These are phyloP conservation scores for Triangularia verruculosa DNA, from an alignment of 2,329 filamentous ascomycete species.

Conservation along the genomic window DNA sequence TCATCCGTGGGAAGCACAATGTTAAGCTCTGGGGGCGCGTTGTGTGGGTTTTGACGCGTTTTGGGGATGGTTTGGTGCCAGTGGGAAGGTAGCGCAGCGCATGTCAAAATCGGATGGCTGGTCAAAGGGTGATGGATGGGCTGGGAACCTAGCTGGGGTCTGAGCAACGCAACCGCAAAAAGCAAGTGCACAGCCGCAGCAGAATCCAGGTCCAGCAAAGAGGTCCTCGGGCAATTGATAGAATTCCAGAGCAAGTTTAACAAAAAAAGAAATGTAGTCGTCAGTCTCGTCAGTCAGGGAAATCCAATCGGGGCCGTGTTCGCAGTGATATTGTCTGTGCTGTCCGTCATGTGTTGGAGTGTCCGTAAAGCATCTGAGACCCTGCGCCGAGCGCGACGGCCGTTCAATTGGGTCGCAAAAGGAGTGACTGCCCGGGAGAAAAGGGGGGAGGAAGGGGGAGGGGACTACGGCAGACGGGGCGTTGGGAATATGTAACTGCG, in stretches of 20 bases:
- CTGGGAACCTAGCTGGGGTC: conserved; percentile 7
- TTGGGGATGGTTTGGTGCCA: not conserved
- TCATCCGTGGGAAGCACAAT: conserved; percentile 6
- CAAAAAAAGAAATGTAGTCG: conserved; percentile 13
- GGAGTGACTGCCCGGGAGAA: conserved; percentile 27
- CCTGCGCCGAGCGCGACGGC: conserved; percentile 30
- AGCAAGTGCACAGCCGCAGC: conserved; percentile 4
- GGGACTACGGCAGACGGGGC: conserved; percentile 18
- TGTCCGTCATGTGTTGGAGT: conserved; percentile 14
- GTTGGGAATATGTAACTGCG: conserved; percentile 26
- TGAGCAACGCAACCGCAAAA: conserved; percentile 5
- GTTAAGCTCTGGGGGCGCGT: conserved; percentile 9
- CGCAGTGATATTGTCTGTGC: conserved; percentile 16
- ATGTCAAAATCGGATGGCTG: conserved; percentile 25
- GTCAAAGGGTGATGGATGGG: conserved; percentile 3
- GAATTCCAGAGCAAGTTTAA: conserved; percentile 5
- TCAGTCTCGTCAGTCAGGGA: conserved; percentile 13
- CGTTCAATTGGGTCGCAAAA: conserved; percentile 28
- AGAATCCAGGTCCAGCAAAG: not conserved
- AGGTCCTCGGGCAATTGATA: conserved; percentile 1
- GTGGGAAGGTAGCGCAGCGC: conserved; percentile 1
- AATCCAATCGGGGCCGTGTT: conserved; percentile 16
- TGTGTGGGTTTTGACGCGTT: not conserved
- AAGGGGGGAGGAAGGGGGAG: conserved; percentile 13
- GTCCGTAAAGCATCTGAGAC: conserved; percentile 22